A percentile compares a stretch with the other conserved stretches of the same genome.
Conservation (phyloP, 2,329 filamentous ascomycete genomes). For the Fusarium sp. region DNA sequence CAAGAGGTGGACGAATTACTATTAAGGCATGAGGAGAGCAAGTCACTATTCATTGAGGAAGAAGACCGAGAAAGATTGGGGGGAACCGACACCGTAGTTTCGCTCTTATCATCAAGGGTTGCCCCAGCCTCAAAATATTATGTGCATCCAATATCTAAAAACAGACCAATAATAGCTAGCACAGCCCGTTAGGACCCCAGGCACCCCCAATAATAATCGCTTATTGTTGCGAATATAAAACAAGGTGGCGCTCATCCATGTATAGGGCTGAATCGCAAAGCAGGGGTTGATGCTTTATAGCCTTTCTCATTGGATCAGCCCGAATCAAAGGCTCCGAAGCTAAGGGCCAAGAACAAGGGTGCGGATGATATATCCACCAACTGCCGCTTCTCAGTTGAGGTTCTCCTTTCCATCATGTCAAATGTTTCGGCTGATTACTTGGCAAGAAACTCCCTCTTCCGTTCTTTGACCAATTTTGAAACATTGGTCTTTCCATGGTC, state of each 20-base stretch:
- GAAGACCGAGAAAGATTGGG: background rate
- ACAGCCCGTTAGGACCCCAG: slow-evolving; percentile 8
- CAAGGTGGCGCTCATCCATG: slow-evolving; percentile 9
- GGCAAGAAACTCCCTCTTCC: too few relatives aligned
- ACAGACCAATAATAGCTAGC: slow-evolving; percentile 7
- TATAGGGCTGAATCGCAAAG: slow-evolving; percentile 18
- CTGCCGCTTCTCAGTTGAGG: background rate
- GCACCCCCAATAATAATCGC: background rate
- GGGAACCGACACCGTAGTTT: background rate
- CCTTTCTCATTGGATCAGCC: slow-evolving; percentile 6
- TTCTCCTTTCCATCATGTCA: background rate
- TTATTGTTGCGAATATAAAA: slow-evolving; percentile 5
- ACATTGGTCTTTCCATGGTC: too few relatives aligned
- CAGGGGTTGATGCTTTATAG: background rate
- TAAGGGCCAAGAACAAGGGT: slow-evolving; percentile 11
- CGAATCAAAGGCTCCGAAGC: slow-evolving; percentile 8
- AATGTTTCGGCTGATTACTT: too few relatives aligned
- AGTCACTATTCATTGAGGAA: background rate
- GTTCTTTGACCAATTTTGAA: too few relatives aligned
- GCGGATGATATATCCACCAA: slow-evolving; percentile 18
- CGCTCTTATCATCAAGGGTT: background rate
- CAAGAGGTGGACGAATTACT: background rate
- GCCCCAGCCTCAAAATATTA: slow-evolving; percentile 14
- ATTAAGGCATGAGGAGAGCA: background rate
- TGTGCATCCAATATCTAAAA: slow-evolving; percentile 5